A percentile compares a stretch with the other conserved stretches of the same genome.
Evolutionary conservation across 2,329 filamentous ascomycete genomes (phyloP).

Genomic region (Madurella fahalii): DNA sequence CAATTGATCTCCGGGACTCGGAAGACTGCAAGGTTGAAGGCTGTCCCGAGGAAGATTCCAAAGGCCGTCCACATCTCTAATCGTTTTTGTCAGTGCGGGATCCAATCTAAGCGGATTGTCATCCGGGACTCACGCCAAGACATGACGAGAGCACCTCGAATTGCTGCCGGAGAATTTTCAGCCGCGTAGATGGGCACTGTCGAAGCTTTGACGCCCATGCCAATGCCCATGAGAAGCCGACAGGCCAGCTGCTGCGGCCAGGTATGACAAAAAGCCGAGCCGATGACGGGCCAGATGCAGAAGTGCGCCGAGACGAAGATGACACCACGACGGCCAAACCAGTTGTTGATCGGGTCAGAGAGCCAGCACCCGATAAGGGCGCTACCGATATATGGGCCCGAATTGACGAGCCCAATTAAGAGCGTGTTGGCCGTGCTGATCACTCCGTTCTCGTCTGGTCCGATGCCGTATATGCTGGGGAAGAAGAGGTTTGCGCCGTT

Average conservation of each 20-base stretch:
- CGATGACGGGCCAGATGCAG: constrained; percentile 65
- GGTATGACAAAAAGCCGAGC: constrained; percentile 65
- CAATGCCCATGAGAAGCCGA: constrained; percentile 70
- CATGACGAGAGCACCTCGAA: constrained; percentile 76
- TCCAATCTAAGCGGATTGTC: not conserved
- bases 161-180: constrained; percentile 64
- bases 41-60: constrained; percentile 59
- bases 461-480: constrained; percentile 49
- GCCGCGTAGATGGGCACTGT: constrained; percentile 73
- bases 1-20: constrained; percentile 31
- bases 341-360: constrained; percentile 52
- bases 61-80: constrained; percentile 61
- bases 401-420: constrained; percentile 64
- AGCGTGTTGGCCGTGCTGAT: constrained; percentile 34
- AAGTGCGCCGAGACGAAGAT: constrained; percentile 75
- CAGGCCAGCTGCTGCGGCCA: constrained; percentile 70
- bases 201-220: constrained; percentile 70
- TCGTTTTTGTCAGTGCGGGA: constrained; percentile 4
- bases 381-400: constrained; percentile 47
- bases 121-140: constrained; percentile 54
- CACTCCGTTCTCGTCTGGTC: constrained; percentile 16
- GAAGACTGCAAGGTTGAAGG: constrained; percentile 55
- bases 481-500: constrained; percentile 63
- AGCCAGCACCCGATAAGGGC: constrained; percentile 58
- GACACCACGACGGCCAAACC: constrained; percentile 47